Percentiles rank a stretch among this genome's conserved stretches.
Conservation (phyloP, 176 grass and related monocot genomes). For the Phoenix roebelenii region DNA sequence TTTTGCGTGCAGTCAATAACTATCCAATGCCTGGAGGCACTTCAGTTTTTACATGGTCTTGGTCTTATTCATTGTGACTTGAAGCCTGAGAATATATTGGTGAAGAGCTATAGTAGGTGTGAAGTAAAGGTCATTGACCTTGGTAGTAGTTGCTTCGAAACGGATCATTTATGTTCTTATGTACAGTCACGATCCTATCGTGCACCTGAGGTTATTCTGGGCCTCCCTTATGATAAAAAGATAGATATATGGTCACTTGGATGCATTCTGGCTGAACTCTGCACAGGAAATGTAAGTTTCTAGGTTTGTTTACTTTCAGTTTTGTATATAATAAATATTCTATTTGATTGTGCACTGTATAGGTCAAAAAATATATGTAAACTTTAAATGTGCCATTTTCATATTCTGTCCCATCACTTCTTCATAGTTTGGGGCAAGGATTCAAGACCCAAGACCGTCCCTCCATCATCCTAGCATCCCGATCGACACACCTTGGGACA, state of each 20-base stretch:
- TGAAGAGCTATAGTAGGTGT: slow-evolving; percentile 98
- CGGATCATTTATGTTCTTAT: slow-evolving; percentile 90
- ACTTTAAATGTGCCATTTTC: no score
- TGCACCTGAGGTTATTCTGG: slow-evolving; percentile 94
- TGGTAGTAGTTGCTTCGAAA: slow-evolving; percentile 98
- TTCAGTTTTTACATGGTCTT: slow-evolving; percentile 91
- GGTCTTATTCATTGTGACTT: slow-evolving; percentile 98
- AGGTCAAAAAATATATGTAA: no score
- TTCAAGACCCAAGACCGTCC: no score
- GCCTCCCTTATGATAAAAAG: slow-evolving; percentile 93
- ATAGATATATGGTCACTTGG: slow-evolving; percentile 99
- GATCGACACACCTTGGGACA: no score
- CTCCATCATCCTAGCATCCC: no score
- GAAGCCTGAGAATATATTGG: slow-evolving; percentile 98
- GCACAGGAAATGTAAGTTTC: slow-evolving; percentile 90
- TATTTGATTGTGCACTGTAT: no score
- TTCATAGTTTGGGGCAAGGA: no score
- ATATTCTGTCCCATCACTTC: no score
- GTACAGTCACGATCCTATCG: slow-evolving; percentile 95
- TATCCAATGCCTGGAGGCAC: slow-evolving; percentile 91
- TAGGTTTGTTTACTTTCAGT: no score
- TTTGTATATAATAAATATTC: no score
- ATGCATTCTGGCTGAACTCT: slow-evolving; percentile 97
- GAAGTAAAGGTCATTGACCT: slow-evolving; percentile 99
- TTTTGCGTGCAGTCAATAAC: slow-evolving; percentile 69